Conservation (phyloP, 2,329 filamentous ascomycete genomes). For the Aspergillus sp. region DNA sequence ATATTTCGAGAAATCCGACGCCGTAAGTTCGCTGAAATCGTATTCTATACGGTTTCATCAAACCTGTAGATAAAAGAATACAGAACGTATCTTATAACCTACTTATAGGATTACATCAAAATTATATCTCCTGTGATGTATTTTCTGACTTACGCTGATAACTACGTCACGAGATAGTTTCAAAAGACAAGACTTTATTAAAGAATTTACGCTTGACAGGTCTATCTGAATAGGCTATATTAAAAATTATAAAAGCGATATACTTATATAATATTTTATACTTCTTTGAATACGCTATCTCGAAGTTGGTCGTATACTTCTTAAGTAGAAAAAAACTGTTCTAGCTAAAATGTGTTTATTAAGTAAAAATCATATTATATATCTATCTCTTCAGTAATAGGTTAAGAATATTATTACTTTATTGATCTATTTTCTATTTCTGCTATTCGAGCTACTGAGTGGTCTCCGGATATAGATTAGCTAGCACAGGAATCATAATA, state of each 20-base stretch:
- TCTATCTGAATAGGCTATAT: constrained; percentile 99
- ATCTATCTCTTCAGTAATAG: constrained; percentile 84
- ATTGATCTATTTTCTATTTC: constrained; percentile 81
- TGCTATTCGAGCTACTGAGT: constrained; percentile 87
- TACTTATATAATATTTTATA: constrained; percentile 99
- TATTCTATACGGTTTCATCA: constrained; percentile 95
- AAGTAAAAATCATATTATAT: constrained; percentile 82
- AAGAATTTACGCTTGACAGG: constrained; percentile 90
- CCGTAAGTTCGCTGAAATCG: constrained; percentile 93
- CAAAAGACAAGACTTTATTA: constrained; percentile 99
- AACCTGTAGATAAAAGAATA: constrained; percentile 99
- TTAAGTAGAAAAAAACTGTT: constrained; percentile 96
- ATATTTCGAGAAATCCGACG: constrained; percentile 32
- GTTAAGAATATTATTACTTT: constrained; percentile 63
- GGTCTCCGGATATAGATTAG: constrained; percentile 98
- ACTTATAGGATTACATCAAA: constrained; percentile 97
- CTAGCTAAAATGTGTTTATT: constrained; percentile 93
- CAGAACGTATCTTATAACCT: constrained; percentile 95
- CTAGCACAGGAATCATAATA: constrained; percentile 91
- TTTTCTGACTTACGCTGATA: constrained; percentile 97
- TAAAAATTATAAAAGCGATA: constrained; percentile 98
- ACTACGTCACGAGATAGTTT: constrained; percentile 98
- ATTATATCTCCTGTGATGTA: constrained; percentile 97
- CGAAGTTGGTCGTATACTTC: constrained; percentile 85
- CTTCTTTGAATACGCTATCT: constrained; percentile 91